Base-by-base conservation (phyloP, 192 early-diverging fungal genomes). In the Entomortierella chlamydospora region DNA sequence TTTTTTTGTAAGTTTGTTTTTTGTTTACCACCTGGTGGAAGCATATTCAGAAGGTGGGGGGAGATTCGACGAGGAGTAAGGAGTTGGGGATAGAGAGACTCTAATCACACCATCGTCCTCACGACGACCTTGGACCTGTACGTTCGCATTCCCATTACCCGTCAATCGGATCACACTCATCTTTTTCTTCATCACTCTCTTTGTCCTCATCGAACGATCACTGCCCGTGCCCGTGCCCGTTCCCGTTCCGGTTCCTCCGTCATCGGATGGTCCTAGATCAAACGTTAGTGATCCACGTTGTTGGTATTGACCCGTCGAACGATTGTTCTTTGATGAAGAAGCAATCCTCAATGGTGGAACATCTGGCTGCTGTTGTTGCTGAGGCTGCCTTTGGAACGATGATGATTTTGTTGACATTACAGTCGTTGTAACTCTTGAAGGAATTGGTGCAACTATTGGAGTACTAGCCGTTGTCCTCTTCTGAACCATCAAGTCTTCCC, bases 131-230 rank as follows among this genome's bases (percentile, higher is more conserved):
- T 79, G 76, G n/a, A 79, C 57, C n/a, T n/a, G n/a, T n/a, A n/a
- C n/a, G n/a, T n/a, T n/a, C n/a, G n/a, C n/a, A n/a, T n/a, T n/a
- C n/a, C n/a, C n/a, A 56, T 53, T 70, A 31, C 76, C 76, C 10
- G 74, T 29, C 57, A 79, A 50, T 4, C 63, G 68, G 34, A 79
- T 79, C 28, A 79, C 76, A 56, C 76, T 79, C 76, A 70, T 79
- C 63, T 79, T 79, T 43, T 79, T 79, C 68, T 79, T 79, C 76
- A 79, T 79, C 34, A 79, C 68, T 2, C 76, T 49, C 29, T 70
- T 70, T 18, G 76, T 49, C 11, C 76, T 54, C 53, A 49, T 57
- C 11, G 74, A 79, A 26, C 74, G 67, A 39, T 79, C 76, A 31
- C 76, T 79, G 22, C 74, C 74, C 0, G 74, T 78, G 17, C 67